These are phyloP conservation scores for Verticillium zaregamsianum DNA, from an alignment of 2,329 filamentous ascomycete species.

Conservation along the genomic window DNA sequence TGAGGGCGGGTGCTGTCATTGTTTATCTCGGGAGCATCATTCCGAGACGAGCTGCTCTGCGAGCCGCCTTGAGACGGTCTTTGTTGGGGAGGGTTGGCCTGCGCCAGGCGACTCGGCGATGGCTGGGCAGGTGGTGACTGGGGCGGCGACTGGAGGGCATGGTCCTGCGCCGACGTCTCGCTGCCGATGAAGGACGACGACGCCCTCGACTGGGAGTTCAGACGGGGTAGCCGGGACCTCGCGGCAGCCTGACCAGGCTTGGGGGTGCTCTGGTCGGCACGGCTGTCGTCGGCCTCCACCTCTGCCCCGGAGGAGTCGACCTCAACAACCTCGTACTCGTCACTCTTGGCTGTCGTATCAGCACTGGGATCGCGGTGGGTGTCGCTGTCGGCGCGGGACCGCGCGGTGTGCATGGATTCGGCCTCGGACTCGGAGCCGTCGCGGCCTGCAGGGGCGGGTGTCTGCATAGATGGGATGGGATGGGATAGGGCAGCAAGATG, in stretches of 20 bases:
- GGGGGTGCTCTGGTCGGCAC: neutral
- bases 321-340: conserved; percentile 13
- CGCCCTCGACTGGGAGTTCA: conserved; percentile 13
- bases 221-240: conserved; percentile 8
- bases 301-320: conserved; percentile 4
- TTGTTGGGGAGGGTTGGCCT: conserved; percentile 3
- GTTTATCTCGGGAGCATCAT: neutral
- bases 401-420: neutral
- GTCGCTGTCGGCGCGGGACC: neutral
- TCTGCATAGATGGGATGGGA: neutral
- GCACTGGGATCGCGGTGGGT: neutral
- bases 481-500: neutral
- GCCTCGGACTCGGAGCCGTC: neutral
- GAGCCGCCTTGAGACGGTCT: neutral
- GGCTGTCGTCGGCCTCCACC: neutral
- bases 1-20: neutral
- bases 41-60: neutral
- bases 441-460: neutral
- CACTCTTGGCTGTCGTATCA: conserved; percentile 1
- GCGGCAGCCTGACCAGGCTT: conserved; percentile 3
- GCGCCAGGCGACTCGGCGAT: neutral
- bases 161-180: conserved; percentile 1
- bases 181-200: conserved; percentile 7
- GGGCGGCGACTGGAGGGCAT: neutral
- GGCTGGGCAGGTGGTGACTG: neutral